Base-by-base conservation (phyloP, 1,284 basidiomycete species). In the Amylostereum areolatum region DNA sequence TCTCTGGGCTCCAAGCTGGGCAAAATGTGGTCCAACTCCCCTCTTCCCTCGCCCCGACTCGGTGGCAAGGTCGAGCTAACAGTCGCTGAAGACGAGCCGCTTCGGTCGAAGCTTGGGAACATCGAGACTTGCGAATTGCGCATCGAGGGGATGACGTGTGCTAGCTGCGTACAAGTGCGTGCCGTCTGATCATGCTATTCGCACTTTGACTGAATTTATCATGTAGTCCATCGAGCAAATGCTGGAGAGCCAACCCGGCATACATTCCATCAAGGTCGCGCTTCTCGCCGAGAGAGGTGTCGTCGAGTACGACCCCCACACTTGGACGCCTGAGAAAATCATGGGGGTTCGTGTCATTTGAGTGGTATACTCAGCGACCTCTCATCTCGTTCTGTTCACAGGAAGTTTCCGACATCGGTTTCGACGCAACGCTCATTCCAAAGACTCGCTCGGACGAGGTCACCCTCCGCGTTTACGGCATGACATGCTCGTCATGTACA, bases 321-420 rank as follows among this genome's bases (percentile, higher is more conserved):
- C 72, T n/a, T 98, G 96, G 95, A 81, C 78, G 29, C 71, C 81
- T 11, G 88, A 85, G 41, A 90, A 86, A 63, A 76, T 97, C 49
- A 75, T 89, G 43, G 80, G 80, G 57, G 91, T 89, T 60, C 59
- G 80, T 70, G 12, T 43, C 18, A 12, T 50, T 45, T 43, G 47
- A 7, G 35, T 11, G 29, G 28, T 24, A 11, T 7, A 10, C 10
- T 40, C 34, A 32, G 33, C 25, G 46, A 51, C 53, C 35, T 51
- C 54, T 57, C 28, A 59, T 52, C 42, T 45, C 27, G 3, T 31
- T 11, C 42, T 32, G 52, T 25, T 42, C 48, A 2, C 65, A 92
- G 83, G 92, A 92, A 77, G 92, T 96, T 55, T 86, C 85, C 12
- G 92, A 96, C 68, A 88, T 94, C 46, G 93, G 93, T 11, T 97